Conservation (phyloP, 2,329 filamentous ascomycete species). For the Diplodia intermedia region DNA sequence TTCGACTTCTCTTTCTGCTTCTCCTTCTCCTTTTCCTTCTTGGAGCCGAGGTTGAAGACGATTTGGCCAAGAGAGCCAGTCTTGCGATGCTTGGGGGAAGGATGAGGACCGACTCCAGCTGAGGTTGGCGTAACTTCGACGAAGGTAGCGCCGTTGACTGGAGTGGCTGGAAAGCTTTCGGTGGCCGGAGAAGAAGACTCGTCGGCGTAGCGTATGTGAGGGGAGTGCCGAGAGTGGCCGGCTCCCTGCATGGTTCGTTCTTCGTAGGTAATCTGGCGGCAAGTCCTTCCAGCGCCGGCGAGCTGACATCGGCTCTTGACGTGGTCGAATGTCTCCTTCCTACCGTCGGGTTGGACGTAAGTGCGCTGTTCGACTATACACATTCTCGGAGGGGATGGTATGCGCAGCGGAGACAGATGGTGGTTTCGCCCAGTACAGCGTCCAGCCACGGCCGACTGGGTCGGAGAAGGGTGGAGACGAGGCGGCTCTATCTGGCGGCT, state of each 20-base stretch:
- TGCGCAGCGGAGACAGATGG: neutral
- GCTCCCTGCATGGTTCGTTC: conserved; percentile 18
- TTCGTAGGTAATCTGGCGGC: conserved; percentile 3
- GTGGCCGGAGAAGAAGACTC: conserved; percentile 14
- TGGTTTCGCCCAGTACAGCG: no score
- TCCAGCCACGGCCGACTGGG: conserved; percentile 4
- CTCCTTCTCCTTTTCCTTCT: conserved; percentile 24
- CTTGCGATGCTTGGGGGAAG: conserved; percentile 19
- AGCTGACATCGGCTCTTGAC: conserved; percentile 27
- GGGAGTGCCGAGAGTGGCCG: conserved; percentile 22
- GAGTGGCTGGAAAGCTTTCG: conserved; percentile 24
- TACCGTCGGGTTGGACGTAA: conserved; percentile 23
- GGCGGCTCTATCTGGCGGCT: conserved; percentile 5
- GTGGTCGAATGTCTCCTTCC: conserved; percentile 24
- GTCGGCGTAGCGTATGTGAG: conserved; percentile 18
- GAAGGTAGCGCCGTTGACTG: conserved; percentile 16
- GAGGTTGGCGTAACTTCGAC: conserved; percentile 8
- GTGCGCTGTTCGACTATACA: conserved; percentile 27
- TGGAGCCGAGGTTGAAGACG: conserved; percentile 9
- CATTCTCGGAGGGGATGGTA: neutral
- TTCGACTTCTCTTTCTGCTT: conserved; percentile 15
- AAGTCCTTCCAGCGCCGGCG: neutral
- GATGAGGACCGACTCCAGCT: neutral
- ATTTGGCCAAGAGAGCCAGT: conserved; percentile 7
- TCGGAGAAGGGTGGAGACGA: neutral